Evolutionary conservation across 2,329 filamentous ascomycete genomes (phyloP).

Genomic region (Aspergillus ustus): DNA sequence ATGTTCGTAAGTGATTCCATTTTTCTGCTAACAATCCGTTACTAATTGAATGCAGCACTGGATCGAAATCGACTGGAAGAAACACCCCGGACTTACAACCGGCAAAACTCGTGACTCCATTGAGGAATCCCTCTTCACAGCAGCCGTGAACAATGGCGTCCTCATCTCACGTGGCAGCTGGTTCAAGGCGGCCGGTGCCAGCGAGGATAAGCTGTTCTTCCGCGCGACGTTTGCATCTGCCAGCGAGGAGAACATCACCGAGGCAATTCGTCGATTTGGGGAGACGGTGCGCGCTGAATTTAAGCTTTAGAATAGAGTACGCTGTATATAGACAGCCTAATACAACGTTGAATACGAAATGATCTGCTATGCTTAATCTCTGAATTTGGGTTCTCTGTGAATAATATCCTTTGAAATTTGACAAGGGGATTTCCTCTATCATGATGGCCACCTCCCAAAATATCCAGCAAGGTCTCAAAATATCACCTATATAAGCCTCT

Average conservation of each 20-base stretch:
- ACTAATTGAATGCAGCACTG: slow-evolving; percentile 43
- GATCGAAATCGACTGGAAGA: slow-evolving; percentile 53
- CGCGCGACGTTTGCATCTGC: slow-evolving; percentile 88
- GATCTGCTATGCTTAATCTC: not conserved
- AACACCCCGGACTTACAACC: slow-evolving; percentile 47
- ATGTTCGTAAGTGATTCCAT: slow-evolving; percentile 78
- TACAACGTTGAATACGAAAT: not conserved
- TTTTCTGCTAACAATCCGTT: not conserved
- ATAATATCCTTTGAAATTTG: not conserved
- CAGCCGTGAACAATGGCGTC: slow-evolving; percentile 75
- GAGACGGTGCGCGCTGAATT: slow-evolving; percentile 70
- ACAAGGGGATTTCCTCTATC: not conserved
- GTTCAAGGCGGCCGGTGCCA: slow-evolving; percentile 78
- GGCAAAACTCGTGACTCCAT: slow-evolving; percentile 55
- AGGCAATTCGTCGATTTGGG: slow-evolving; percentile 76
- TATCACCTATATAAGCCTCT: not conserved
- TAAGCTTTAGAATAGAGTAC: slow-evolving; percentile 41
- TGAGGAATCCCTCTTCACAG: slow-evolving; percentile 85
- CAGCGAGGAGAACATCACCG: slow-evolving; percentile 68
- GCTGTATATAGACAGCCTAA: not conserved
- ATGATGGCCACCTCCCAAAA: not conserved
- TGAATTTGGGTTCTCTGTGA: not conserved
- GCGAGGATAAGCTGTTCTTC: slow-evolving; percentile 74
- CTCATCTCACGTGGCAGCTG: slow-evolving; percentile 84
- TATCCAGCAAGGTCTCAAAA: not conserved